Base-by-base conservation (phyloP, 2,329 filamentous ascomycete genomes). In the Colletotrichum chrysophilum region DNA sequence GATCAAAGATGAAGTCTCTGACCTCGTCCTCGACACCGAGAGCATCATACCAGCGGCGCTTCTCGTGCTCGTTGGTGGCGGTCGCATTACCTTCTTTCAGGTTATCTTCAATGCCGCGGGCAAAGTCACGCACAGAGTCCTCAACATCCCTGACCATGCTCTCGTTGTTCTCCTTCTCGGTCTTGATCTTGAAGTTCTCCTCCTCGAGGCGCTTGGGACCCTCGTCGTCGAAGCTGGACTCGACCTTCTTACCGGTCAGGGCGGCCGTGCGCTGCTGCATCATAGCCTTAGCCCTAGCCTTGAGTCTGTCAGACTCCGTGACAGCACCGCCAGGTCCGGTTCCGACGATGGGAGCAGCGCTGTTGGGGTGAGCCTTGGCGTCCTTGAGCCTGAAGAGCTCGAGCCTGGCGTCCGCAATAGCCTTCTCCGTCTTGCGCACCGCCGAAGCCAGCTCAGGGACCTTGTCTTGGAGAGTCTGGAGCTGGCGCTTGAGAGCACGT, bases 191-290 rank as follows among this genome's bases (percentile, higher is more conserved):
- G 77, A 94, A 92, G 79, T 89, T 97, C 85, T 99, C 96, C 79
- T 97, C 94, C 83, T 98, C 97, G 18, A 98, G 85, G 38, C 97
- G 92, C 85, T 95, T 94, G 62, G 96, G 93, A 5, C 95, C 95
- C 78, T 94, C 95, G 77, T 96, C 94, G 78, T 97, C 95, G 76
- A 93, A 91, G 61, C 87, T 88, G 3, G 88, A 84, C 48, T 95
- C 92, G 62, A 93, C 87, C 82, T 96, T 96, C 84, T 94, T 95
- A 73, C 97, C 97, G 26, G 96, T 95, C 77, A 99, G 87, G 21
- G 97, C 96, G 71, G 97, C 97, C 79, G 97, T 96, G 75, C 97
- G 94, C 81, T 98, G 96, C 86, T 98, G 96, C 97, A 99, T 99
- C 93, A 98, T 98, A 52, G 96, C 96, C 86, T 96, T 98, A 36